phyloP scores from a whole-genome alignment of 805 yeast genomes.

The Pachysolen tannophilus region DNA sequence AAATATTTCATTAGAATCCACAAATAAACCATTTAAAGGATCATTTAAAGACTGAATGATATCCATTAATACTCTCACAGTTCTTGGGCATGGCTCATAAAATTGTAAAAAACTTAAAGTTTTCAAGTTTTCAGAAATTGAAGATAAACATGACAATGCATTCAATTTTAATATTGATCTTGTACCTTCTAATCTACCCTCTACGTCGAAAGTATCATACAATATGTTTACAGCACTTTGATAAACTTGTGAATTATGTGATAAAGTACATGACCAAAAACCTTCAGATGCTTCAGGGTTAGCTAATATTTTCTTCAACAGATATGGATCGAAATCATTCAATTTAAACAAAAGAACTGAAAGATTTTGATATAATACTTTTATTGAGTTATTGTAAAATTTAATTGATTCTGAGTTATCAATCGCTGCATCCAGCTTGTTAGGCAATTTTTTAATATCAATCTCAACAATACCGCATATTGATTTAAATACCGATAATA shows the following conservation, averaged over 20 bases:
- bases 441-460: background rate
- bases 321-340: conserved; percentile 8
- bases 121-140: conserved; percentile 38
- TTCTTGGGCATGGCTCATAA: conserved; percentile 70
- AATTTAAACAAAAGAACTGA: background rate
- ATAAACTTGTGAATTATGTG: conserved; percentile 48
- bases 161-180: conserved; percentile 39
- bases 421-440: background rate
- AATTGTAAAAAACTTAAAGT: conserved; percentile 38
- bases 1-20: conserved; percentile 13
- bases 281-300: conserved; percentile 44
- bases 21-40: conserved; percentile 53
- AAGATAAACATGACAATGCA: conserved; percentile 35
- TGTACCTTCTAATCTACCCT: conserved; percentile 75
- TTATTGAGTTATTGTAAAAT: background rate
- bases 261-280: conserved; percentile 67
- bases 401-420: background rate
- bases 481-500: conserved; percentile 2
- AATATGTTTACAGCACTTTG: conserved; percentile 66
- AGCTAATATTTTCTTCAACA: conserved; percentile 28
- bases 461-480: conserved; percentile 7
- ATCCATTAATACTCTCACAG: conserved; percentile 70
- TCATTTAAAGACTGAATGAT: conserved; percentile 53
- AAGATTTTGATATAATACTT: background rate
- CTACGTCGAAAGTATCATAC: conserved; percentile 71